Evolutionary conservation across 2,329 filamentous ascomycete genomes (phyloP), one percentile per base, ranked within the genome.

Genomic region (Alternaria consortialis): DNA sequence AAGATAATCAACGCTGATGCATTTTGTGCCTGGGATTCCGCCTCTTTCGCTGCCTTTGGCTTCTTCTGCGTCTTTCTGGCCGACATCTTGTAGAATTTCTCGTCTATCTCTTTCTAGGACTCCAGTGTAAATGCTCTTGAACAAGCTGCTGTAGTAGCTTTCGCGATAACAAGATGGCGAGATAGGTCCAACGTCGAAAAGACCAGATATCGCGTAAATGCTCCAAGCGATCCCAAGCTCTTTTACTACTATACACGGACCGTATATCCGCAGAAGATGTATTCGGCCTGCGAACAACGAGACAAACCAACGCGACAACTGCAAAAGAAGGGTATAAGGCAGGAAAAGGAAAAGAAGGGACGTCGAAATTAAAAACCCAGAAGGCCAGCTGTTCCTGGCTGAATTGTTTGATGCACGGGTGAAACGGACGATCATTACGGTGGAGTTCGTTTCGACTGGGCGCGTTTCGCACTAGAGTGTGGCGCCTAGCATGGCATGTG

Each of bases 31-130:
- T 70, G 63, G 54, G 62, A 68, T 42, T 69, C 66, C 5, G 70
- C 67, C 52, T 74, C 67, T 53, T 68, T 72, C 7, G 66, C 71
- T 25, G 69, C 73, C 64, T 74, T 74, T 17, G 76, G 75, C 63
- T 78, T 79, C 51, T 72, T 74, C 32, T 65, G 70, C n/a, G 70
- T 74, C 46, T 77, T 78, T 36, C 69, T 68, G 17, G 74, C 68
- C 27, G 76, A 72, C 76, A 79, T 79, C 52, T 23, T 59, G 39
- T 17, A 44, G n/a, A 17, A 29, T 5, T 20, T 32, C 52, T 60
- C 37, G 36, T 58, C 40, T 62, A 31, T 57, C 53, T 62, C 50
- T 64, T 63, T 55, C 29, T 44, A 20, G 27, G 7, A 50, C 3
- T 27, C 20, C 31, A 32, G 13, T 17, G n/a, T 0, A 31, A 37